Conservation (phyloP, 179 eudicot species). For the Patellifolia procumbens region DNA sequence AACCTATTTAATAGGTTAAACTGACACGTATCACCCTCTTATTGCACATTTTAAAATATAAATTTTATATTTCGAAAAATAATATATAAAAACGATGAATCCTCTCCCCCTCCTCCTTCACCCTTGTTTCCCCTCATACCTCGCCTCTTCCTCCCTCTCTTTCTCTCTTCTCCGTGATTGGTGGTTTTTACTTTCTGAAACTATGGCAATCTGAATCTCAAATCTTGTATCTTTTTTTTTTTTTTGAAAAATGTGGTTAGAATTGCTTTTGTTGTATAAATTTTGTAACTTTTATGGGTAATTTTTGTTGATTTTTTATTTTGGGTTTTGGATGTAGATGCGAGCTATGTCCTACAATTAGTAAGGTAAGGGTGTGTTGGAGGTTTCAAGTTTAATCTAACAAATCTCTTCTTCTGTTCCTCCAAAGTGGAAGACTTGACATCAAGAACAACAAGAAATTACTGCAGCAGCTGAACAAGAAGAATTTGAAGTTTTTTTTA, state of each 20-base stretch:
- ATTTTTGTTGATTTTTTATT: not conserved
- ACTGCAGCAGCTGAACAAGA: not conserved
- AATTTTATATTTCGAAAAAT: no score
- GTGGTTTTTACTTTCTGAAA: constrained; percentile 28
- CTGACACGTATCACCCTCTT: no score
- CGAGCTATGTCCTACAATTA: constrained; percentile 50
- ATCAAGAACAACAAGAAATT: constrained; percentile 3
- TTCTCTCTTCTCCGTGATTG: no score
- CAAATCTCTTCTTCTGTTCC: constrained; percentile 22
- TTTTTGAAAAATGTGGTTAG: not conserved
- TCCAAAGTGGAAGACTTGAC: constrained; percentile 36
- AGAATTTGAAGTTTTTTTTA: not conserved
- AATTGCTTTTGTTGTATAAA: not conserved
- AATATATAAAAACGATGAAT: no score
- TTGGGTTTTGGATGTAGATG: constrained; percentile 38
- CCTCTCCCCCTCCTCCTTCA: no score
- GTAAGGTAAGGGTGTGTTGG: constrained; percentile 39
- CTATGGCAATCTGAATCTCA: constrained; percentile 26
- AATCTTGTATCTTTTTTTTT: not conserved
- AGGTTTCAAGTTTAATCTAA: constrained; percentile 28
- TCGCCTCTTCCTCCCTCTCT: no score
- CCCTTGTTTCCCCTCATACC: no score
- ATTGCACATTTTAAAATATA: no score
- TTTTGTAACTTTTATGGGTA: not conserved
- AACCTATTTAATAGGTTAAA: no score